Percentiles rank a stretch among this genome's conserved stretches.
Evolutionary conservation across 495 filamentous ascomycete genomes (phyloP).

Genomic region (Gamarada debralockiae): DNA sequence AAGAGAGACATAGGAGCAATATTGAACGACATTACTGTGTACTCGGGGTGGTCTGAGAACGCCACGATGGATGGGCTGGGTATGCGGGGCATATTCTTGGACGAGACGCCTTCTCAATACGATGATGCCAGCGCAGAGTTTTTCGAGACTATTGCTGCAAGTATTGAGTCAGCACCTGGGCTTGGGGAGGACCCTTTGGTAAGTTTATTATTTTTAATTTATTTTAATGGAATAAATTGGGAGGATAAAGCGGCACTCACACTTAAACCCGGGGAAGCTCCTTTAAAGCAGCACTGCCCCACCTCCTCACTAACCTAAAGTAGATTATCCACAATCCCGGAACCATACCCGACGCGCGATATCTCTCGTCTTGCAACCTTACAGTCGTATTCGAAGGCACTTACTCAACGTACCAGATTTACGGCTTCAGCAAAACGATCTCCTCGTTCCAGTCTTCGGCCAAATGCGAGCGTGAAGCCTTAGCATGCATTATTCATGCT

Average conservation of each 20-base stretch:
- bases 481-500: slow-evolving; percentile 39
- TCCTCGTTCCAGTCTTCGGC: slow-evolving; percentile 24
- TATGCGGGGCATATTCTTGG: slow-evolving; percentile 26
- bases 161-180: not conserved
- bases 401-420: slow-evolving; percentile 38
- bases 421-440: slow-evolving; percentile 32
- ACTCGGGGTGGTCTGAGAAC: slow-evolving; percentile 41
- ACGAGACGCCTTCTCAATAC: slow-evolving; percentile 20
- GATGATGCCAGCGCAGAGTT: not conserved
- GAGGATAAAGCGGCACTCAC: slow-evolving; percentile 1
- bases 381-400: slow-evolving; percentile 45
- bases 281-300: not conserved
- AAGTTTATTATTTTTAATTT: not conserved
- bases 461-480: slow-evolving; percentile 31
- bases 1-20: slow-evolving; percentile 37
- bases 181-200: slow-evolving; percentile 13
- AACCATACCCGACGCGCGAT: slow-evolving; percentile 40
- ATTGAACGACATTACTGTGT: slow-evolving; percentile 42
- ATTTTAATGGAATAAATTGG: not conserved
- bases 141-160: not conserved
- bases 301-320: not conserved
- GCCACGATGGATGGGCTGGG: slow-evolving; percentile 31
- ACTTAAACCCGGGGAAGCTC: not conserved
- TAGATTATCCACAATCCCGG: slow-evolving; percentile 50
- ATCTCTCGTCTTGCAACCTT: slow-evolving; percentile 31